Evolutionary conservation across 1,284 basidiomycete genomes (phyloP).

Genomic region (Malassezia caprae): DNA sequence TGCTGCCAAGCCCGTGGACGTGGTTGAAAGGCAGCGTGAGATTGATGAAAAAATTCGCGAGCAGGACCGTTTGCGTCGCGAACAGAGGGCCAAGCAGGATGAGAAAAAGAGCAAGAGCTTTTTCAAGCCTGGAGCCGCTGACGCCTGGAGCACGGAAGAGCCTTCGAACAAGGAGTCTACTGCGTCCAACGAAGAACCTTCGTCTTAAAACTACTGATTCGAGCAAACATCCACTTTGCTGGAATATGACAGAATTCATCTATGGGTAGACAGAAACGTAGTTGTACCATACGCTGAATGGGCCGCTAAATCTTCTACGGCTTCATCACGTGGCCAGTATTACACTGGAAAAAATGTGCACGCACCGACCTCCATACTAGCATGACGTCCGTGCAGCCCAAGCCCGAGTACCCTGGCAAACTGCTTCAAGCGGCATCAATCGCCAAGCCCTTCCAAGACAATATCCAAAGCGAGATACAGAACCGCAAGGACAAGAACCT

Average conservation of each 20-base stretch:
- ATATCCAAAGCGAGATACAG: conserved; percentile 25
- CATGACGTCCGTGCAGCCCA: conserved; percentile 8
- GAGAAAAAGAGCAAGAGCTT: conserved; percentile 23
- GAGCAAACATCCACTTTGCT: neutral
- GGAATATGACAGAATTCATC: neutral
- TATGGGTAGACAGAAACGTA: neutral
- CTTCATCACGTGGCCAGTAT: neutral
- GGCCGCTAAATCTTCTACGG: neutral
- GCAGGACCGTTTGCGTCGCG: conserved; percentile 33
- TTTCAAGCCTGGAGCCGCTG: conserved; percentile 3
- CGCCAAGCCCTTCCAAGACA: conserved; percentile 39
- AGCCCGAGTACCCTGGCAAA: conserved; percentile 37
- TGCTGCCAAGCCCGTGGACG: conserved; percentile 78
- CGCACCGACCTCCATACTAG: neutral
- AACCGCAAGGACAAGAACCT: conserved; percentile 23
- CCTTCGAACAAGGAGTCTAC: neutral
- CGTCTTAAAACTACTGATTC: neutral
- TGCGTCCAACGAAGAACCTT: neutral
- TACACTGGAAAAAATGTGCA: neutral
- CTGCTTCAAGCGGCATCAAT: conserved; percentile 38
- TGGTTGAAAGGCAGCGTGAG: conserved; percentile 64
- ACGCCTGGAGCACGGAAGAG: conserved; percentile 2
- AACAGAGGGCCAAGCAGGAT: conserved; percentile 30
- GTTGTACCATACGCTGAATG: conserved; percentile 3
- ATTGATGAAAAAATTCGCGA: conserved; percentile 54